phyloP scores from a whole-genome alignment of 345 rosid species.

The Salix brachista region DNA sequence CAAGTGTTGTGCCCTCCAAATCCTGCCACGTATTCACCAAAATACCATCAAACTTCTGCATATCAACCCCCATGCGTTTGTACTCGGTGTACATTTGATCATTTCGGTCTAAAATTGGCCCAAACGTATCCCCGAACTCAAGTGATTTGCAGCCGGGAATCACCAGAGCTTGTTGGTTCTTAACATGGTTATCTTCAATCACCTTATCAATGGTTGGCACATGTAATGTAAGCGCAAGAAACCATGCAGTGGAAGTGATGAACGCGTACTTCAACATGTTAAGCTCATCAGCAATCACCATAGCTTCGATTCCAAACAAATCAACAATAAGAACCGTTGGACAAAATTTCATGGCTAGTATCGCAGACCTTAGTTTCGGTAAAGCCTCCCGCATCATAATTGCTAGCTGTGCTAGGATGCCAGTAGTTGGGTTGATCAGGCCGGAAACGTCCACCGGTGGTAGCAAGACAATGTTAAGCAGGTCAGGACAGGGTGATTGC shows the following conservation, averaged over 20 bases:
- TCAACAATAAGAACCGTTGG: conserved; percentile 11
- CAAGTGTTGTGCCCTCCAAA: conserved; percentile 40
- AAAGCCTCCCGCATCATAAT: conserved; percentile 5
- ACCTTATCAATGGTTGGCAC: conserved; percentile 30
- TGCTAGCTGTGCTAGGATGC: background rate
- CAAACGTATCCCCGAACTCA: background rate
- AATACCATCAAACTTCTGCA: conserved; percentile 39
- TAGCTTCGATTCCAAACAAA: conserved; percentile 8
- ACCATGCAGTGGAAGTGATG: conserved; percentile 3
- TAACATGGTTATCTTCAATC: conserved; percentile 24
- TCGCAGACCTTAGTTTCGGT: background rate
- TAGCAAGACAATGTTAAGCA: background rate
- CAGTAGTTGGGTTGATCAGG: background rate
- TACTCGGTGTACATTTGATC: background rate
- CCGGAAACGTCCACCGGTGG: conserved; percentile 4
- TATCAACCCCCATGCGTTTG: conserved; percentile 22
- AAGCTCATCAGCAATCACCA: conserved; percentile 4
- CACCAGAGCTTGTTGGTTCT: conserved; percentile 18
- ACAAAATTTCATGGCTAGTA: background rate
- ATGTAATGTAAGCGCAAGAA: conserved; percentile 42
- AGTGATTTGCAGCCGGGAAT: conserved; percentile 59
- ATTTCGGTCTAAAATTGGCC: background rate
- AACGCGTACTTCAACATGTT: conserved; percentile 11
- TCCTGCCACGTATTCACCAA: conserved; percentile 51
- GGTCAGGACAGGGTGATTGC: background rate